phyloP scores from a whole-genome alignment of 78 protist species.

The Isochrysis galbana region DNA sequence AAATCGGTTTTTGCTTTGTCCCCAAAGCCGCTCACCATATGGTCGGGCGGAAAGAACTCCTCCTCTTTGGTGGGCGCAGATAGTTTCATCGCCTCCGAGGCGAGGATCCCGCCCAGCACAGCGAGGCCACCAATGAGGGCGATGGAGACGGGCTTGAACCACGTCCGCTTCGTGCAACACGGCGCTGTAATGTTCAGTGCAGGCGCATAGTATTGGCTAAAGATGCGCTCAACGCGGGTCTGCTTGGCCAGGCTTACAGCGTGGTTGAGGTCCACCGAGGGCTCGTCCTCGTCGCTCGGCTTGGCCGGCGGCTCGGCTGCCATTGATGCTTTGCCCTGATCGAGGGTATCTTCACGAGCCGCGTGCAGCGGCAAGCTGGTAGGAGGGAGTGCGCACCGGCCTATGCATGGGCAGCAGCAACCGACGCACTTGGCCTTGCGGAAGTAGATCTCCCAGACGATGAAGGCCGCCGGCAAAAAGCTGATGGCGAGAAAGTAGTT shows the following conservation, averaged over 20 bases:
- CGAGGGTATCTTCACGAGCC: not conserved
- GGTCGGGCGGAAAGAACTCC: not conserved
- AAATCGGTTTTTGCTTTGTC: not conserved
- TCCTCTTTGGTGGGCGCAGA: constrained; percentile 4
- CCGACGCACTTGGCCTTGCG: not conserved
- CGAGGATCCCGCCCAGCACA: not conserved
- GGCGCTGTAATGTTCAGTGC: not conserved
- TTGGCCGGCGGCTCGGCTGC: too few species aligned
- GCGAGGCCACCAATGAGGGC: not conserved
- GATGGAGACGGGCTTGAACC: not conserved
- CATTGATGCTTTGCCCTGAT: too few species aligned
- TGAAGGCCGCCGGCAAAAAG: constrained; percentile 24
- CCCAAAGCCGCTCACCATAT: not conserved
- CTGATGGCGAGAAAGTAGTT: constrained; percentile 22
- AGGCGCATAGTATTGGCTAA: not conserved
- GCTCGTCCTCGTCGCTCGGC: too few species aligned
- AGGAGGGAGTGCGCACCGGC: not conserved
- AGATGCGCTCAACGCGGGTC: not conserved
- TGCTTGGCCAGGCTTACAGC: too few species aligned
- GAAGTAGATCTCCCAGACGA: not conserved
- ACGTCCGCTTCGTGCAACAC: not conserved
- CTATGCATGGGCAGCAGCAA: not conserved
- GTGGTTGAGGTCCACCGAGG: too few species aligned
- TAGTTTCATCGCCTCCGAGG: not conserved
- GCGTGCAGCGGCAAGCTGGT: not conserved